Base-by-base conservation (phyloP, 2,329 filamentous ascomycete genomes). In the Macroventuria anomochaeta region DNA sequence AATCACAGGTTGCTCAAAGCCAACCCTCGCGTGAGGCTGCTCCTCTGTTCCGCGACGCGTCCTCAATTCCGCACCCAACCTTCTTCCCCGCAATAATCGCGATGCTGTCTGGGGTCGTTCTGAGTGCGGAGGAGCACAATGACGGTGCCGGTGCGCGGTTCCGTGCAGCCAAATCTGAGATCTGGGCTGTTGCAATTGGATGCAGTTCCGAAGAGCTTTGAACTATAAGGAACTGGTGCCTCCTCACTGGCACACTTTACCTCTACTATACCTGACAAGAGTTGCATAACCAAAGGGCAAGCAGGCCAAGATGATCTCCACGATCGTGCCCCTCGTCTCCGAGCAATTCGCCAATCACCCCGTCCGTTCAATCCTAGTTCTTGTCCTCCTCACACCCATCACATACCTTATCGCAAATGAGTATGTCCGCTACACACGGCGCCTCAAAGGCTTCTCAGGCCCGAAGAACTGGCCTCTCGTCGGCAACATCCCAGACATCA, bases 401-500 rank as follows among this genome's bases (percentile, higher is more conserved):
- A 44, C 59, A 4, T 77, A 78, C 48, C 21, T 78, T 31, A 3
- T 75, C 17, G 38, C 60, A 40, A 77, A 76, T 32, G 76, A 79
- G 53, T 64, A 71, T 34, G 50, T 71, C 17, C 69, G 75, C 26
- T 62, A 66, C 13, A 66, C 68, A 12, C 66, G 69, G 1, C 68
- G 76, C 3, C 51, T 77, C 2, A 73, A 75, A 7, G 70, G 67
- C 5, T 77, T 79, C 59, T 33, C 61, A 0, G 76, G 76, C 3
- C 76, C 76, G 1, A 61, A 61, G 23, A 76, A 75, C 37, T 71
- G 72, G 59, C 75, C 74, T 0, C 49, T 77, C 12, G 71, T 79
- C 7, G 76, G 76, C 12, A 78, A 78, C 52, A 76, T 78, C 23
- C 71, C 74, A 5, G 68, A 75, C 32, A 77, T 79, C 53, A 75